These are phyloP conservation scores for Drechslerella coelobrocha DNA, from an alignment of 2,329 filamentous ascomycete genomes.

Conservation along the genomic window DNA sequence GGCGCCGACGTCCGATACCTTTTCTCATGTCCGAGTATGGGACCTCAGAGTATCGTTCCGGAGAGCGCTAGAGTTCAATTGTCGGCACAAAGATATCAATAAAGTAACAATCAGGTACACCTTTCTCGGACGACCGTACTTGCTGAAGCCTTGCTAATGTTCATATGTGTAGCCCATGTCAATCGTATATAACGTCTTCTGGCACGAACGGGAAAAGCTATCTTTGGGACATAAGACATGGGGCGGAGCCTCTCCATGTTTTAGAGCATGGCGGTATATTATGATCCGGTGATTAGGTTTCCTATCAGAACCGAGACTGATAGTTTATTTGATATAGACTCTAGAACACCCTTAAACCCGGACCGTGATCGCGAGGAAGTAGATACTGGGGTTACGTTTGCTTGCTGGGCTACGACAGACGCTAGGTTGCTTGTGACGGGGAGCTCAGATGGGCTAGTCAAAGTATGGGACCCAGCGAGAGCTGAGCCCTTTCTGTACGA, in stretches of 20 bases:
- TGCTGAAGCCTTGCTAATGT: constrained; percentile 16
- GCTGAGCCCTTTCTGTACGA: constrained; percentile 52
- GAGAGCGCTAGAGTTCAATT: constrained; percentile 39
- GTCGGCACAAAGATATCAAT: constrained; percentile 53
- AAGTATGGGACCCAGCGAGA: constrained; percentile 54
- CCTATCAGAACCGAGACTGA: constrained; percentile 15
- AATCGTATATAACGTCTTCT: constrained; percentile 52
- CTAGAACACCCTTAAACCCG: constrained; percentile 37
- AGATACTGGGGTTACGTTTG: constrained; percentile 54
- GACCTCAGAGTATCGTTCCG: constrained; percentile 29
- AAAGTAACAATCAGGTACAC: constrained; percentile 53
- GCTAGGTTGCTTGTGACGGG: constrained; percentile 51
- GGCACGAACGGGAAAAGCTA: constrained; percentile 52
- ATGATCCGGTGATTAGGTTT: not conserved
- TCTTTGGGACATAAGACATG: constrained; percentile 52
- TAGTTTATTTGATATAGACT: constrained; percentile 14
- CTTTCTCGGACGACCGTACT: not conserved
- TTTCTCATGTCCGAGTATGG: constrained; percentile 40
- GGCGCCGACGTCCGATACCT: constrained; percentile 26
- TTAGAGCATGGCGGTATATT: constrained; percentile 52
- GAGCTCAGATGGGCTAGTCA: constrained; percentile 53
- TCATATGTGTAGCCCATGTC: constrained; percentile 47
- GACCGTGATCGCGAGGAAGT: constrained; percentile 47
- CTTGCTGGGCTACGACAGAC: constrained; percentile 48
- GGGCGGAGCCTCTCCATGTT: constrained; percentile 27